Conservation (phyloP, 176 grass and related monocot genomes). For the Calamus simplicifolius region DNA sequence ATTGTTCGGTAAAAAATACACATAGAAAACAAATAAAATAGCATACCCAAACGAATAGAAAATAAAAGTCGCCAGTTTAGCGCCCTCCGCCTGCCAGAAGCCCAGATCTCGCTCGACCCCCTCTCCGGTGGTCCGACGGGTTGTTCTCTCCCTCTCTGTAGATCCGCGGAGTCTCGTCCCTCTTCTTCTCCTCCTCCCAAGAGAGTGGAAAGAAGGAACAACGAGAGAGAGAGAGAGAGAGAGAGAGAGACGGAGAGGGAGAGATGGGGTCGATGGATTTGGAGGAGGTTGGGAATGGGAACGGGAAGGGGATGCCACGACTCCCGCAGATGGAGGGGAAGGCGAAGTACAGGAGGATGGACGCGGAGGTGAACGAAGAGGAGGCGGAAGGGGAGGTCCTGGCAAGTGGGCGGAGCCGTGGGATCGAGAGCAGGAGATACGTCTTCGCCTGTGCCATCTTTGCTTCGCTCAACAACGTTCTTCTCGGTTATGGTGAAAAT, state of each 20-base stretch:
- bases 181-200: too few species aligned
- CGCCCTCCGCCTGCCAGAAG: too few species aligned
- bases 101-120: too few species aligned
- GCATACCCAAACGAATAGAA: too few species aligned
- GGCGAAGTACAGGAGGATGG: conserved; percentile 37
- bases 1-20: too few species aligned
- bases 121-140: too few species aligned
- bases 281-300: not conserved
- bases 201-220: too few species aligned
- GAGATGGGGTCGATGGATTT: conserved; percentile 4
- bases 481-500: conserved; percentile 78
- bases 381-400: not conserved
- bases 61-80: too few species aligned
- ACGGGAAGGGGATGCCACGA: not conserved
- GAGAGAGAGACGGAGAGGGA: not conserved
- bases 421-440: conserved; percentile 33
- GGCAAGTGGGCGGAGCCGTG: not conserved
- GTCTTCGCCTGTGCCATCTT: conserved; percentile 69
- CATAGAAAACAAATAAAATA: too few species aligned
- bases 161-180: too few species aligned
- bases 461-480: conserved; percentile 75
- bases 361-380: conserved; percentile 19
- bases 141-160: too few species aligned
- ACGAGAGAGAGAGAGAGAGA: not conserved
- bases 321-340: conserved; percentile 1